Conservation (phyloP, 2,329 filamentous ascomycete genomes). For the Atkinsonella texensis region DNA sequence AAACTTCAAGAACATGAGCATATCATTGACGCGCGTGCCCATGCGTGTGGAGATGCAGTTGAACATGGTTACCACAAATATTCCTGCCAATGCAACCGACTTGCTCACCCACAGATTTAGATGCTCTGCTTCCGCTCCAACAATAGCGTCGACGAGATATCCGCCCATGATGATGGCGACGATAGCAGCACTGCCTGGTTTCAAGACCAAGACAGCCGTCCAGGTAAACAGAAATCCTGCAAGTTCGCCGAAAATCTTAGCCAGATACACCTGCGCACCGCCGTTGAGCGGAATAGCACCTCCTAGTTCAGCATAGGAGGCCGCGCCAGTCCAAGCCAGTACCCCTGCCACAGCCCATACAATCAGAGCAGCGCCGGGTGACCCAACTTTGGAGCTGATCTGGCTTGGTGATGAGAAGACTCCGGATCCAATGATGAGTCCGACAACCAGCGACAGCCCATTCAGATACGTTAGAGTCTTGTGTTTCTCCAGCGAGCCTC, state of each 20-base stretch:
- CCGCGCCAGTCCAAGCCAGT: constrained; percentile 89
- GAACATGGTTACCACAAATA: constrained; percentile 66
- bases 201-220: constrained; percentile 88
- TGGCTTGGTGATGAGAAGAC: constrained; percentile 94
- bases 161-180: constrained; percentile 97
- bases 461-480: constrained; percentile 95
- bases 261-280: constrained; percentile 83
- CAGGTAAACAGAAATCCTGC: constrained; percentile 92
- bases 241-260: constrained; percentile 92
- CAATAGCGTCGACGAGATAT: constrained; percentile 79
- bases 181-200: constrained; percentile 87
- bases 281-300: constrained; percentile 94
- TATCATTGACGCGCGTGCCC: constrained; percentile 75
- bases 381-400: constrained; percentile 84
- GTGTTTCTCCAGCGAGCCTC: constrained; percentile 80
- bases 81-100: constrained; percentile 63
- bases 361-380: constrained; percentile 78
- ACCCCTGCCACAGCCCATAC: constrained; percentile 88
- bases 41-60: constrained; percentile 88
- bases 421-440: constrained; percentile 88
- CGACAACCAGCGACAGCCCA: constrained; percentile 79
- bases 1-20: constrained; percentile 97
- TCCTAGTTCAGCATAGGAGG: constrained; percentile 90
- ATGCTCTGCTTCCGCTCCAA: constrained; percentile 74
- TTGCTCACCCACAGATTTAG: constrained; percentile 86